Percentiles rank a stretch among this genome's conserved stretches.
Conservation (phyloP, 345 rosid species). For the Crucihimalaya himalaica region DNA sequence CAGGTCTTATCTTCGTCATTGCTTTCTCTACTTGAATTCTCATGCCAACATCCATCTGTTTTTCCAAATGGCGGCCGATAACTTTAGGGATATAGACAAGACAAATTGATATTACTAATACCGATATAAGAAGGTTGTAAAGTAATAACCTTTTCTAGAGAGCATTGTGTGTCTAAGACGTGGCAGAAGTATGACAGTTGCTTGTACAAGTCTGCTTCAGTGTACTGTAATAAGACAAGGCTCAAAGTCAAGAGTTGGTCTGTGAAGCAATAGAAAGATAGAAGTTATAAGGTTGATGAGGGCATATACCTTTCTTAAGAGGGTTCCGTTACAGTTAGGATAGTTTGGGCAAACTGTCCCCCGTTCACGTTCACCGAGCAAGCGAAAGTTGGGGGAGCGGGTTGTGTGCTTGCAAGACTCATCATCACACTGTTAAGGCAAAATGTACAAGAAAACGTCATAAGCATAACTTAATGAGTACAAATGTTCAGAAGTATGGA, state of each 20-base stretch:
- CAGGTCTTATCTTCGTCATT: slow-evolving; percentile 54
- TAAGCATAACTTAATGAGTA: neutral
- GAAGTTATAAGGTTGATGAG: neutral
- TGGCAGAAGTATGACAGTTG: slow-evolving; percentile 86
- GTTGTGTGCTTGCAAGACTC: slow-evolving; percentile 89
- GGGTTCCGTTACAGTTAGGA: slow-evolving; percentile 87
- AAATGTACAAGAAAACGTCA: slow-evolving; percentile 12
- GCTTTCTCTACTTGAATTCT: slow-evolving; percentile 64
- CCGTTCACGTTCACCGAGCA: slow-evolving; percentile 81
- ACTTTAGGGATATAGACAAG: slow-evolving; percentile 1
- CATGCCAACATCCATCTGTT: slow-evolving; percentile 59
- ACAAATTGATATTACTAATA: neutral
- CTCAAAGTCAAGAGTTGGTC: neutral
- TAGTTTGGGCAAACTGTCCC: slow-evolving; percentile 98
- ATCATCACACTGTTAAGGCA: slow-evolving; percentile 77
- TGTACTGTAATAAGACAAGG: slow-evolving; percentile 50
- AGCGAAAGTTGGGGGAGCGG: slow-evolving; percentile 58
- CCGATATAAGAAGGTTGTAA: neutral
- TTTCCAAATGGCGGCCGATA: neutral
- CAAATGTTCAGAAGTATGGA: neutral
- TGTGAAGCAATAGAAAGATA: neutral
- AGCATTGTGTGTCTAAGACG: slow-evolving; percentile 63
- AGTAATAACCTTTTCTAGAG: slow-evolving; percentile 68
- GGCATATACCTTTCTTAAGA: slow-evolving; percentile 64
- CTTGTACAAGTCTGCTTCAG: slow-evolving; percentile 90